Evolutionary conservation across 73 alveolate species (phyloP), one percentile per base, ranked within the genome.

Genomic region (Symbiodinium natans): DNA sequence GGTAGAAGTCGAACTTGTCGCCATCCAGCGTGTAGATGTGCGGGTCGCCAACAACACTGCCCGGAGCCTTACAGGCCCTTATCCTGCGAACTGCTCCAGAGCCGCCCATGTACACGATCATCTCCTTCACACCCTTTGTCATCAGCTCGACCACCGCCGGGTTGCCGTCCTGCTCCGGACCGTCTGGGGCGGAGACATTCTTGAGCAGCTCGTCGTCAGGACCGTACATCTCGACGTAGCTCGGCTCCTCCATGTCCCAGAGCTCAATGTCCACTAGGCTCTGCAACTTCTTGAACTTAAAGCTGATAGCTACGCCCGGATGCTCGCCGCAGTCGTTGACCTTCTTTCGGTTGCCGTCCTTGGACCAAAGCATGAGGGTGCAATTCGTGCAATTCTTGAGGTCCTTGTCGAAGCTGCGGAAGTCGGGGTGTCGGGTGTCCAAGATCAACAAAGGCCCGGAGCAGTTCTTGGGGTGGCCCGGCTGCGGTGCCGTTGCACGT

Each of bases 1-100:
- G 80, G 80, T 63, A 63, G 80, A 63, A 63, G 80, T 63, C 80
- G 33, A 63, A 63, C 80, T 63, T 63, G 80, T 63, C 80, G 80
- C 80, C 80, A 36, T 63, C 80, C 80, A 63, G 33, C 36, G 80
- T 63, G 80, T 63, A 63, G 80, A 63, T 63, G 80, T 63, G 80
- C 11, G 80, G 80, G 80, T 63, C 80, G 80, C 80, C 80, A 9
- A 63, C 33, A 36, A 63, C 13, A 36, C 80, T 63, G 36, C 80
- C 80, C 40, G 31, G 80, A 7, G 80, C 38, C 33, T 63, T 63
- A 36, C 80, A 63, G 36, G 80, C 80, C 40, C 80, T 10, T 31
- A 63, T 63, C 80, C 36, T 25, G 38, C 36, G 31, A 36, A 63
- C 33, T 7, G 80, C 80, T 7, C 80, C 80, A 13, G 80, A 63